phyloP scores from a whole-genome alignment of 371 early-diverging fungal species.

The Mucor circinelloides region DNA sequence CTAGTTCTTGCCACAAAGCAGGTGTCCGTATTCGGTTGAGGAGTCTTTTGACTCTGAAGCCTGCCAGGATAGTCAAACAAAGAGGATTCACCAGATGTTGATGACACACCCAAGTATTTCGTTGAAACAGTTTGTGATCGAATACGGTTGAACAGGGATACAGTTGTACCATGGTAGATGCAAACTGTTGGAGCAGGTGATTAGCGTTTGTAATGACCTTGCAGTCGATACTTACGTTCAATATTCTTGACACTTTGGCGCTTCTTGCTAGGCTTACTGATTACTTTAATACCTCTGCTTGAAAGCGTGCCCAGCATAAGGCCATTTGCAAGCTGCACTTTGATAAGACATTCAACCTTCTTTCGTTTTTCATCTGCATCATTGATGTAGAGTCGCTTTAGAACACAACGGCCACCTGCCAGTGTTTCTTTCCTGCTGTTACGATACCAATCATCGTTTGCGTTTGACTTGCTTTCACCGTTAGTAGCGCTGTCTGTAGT shows the following conservation, averaged over 20 bases:
- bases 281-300: constrained; percentile 76
- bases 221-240: constrained; percentile 42
- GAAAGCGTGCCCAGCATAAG: constrained; percentile 62
- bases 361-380: constrained; percentile 79
- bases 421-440: constrained; percentile 25
- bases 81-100: constrained; percentile 27
- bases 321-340: constrained; percentile 63
- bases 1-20: constrained; percentile 74
- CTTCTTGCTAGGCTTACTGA: constrained; percentile 79
- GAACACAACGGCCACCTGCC: constrained; percentile 65
- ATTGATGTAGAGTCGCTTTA: constrained; percentile 74
- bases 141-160: constrained; percentile 73
- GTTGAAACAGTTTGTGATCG: constrained; percentile 88
- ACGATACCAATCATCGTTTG: constrained; percentile 30
- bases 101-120: constrained; percentile 75
- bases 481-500: not conserved
- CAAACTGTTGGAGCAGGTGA: constrained; percentile 49
- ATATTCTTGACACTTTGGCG: constrained; percentile 78
- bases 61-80: constrained; percentile 37
- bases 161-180: constrained; percentile 81
- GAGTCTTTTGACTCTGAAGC: constrained; percentile 14
- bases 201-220: not conserved
- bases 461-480: constrained; percentile 27
- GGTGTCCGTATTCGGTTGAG: constrained; percentile 26
- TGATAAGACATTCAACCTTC: constrained; percentile 68